Conservation (phyloP, 306 rosid species). For the Mucuna pruriens region DNA sequence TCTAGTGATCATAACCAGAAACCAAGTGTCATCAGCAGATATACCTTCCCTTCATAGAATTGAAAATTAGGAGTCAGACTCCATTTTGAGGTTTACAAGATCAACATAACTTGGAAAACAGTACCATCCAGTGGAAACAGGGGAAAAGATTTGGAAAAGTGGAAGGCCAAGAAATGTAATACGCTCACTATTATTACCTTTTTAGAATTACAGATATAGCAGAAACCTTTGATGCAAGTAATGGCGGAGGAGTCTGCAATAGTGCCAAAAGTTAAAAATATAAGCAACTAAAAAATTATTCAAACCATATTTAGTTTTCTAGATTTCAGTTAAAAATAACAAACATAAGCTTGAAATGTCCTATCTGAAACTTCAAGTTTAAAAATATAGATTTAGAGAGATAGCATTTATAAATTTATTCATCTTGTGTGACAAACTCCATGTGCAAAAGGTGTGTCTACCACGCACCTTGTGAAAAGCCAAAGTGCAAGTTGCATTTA, state of each 20-base stretch:
- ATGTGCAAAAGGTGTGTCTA: conserved; percentile 25
- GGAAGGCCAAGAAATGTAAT: conserved; percentile 9
- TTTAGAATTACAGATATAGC: conserved; percentile 73
- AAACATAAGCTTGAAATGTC: conserved; percentile 26
- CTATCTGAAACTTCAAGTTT: not conserved
- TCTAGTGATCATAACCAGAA: conserved; percentile 37
- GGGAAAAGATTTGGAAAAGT: conserved; percentile 13
- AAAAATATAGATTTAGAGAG: conserved; percentile 9
- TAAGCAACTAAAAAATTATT: conserved; percentile 18
- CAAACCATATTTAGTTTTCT: conserved; percentile 34
- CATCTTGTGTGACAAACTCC: conserved; percentile 22
- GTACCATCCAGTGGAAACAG: conserved; percentile 14
- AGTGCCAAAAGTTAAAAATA: conserved; percentile 22
- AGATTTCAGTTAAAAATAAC: conserved; percentile 30
- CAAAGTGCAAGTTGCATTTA: conserved; percentile 74
- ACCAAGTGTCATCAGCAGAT: conserved; percentile 27
- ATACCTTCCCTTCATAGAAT: conserved; percentile 18
- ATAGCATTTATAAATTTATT: conserved; percentile 9
- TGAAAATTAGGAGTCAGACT: conserved; percentile 22
- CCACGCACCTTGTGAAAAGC: conserved; percentile 73
- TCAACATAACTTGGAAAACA: conserved; percentile 9
- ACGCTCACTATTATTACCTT: conserved; percentile 51
- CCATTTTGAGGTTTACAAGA: conserved; percentile 22
- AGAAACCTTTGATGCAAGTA: conserved; percentile 71
- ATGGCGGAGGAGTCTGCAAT: conserved; percentile 71